Base-by-base conservation (phyloP, 2,329 filamentous ascomycete genomes). In the Zasmidium cellare region DNA sequence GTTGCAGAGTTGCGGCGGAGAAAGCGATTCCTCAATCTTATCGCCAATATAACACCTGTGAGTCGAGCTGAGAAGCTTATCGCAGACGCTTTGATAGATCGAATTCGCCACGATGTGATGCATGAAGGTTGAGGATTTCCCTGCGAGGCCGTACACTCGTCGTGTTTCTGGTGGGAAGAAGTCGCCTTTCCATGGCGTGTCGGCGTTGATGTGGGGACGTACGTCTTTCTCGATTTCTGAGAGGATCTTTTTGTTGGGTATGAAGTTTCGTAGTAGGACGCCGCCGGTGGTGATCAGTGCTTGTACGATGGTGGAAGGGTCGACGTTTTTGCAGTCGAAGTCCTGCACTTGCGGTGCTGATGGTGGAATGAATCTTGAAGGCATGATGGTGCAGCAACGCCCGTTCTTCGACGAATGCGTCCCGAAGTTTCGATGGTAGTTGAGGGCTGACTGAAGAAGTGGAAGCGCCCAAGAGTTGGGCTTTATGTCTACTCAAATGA, bases 1-100 rank as follows among this genome's bases (percentile, higher is more conserved):
- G 22, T 67, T 70, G 51, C 58, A 69, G 22, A 69, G 55, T 54
- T 70, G 66, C 19, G 68, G 65, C n/a, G 45, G 45, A 2, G 55
- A 57, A 19, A 18, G 25, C n/a, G 54, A 31, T 31, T 31, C 28
- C 28, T 31, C 54, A 35, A 44, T 56, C 23, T 56, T 56, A 19
- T 56, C 46, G 14, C 54, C 54, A n/a, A 46, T 56, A 46, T 47
- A 56, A 35, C 50, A 56, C 47, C 54, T 51, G 19, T 56, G 44
- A 22, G 22, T 56, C 2, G 54, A 51, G 18, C 31, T 45, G 7
- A 56, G 16, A n/a, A 56, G 22, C 6, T 28, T 46, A 16, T 51
- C 46, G 23, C 54, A 56, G 11, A 56, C 54, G 11, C 22, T 35
- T 51, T 56, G 54, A 46, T 51, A 56, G n/a, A 51, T 35, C 12